Base-by-base conservation (phyloP, 768 basidiomycete species). In the Lactarius sanguifluus region DNA sequence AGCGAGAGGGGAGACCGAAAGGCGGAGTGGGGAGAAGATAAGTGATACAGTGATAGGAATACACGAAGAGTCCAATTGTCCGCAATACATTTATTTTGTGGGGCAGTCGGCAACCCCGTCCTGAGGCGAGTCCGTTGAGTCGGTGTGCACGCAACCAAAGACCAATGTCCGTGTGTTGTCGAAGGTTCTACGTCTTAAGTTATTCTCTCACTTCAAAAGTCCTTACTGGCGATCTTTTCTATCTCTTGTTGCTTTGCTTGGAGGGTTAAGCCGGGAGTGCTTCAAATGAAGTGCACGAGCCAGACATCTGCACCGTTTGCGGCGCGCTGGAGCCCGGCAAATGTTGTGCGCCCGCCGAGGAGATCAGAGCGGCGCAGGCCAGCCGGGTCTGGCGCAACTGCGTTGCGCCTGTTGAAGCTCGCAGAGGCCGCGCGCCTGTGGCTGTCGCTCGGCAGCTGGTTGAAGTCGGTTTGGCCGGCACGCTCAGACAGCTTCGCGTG, bases 301-400 rank as follows among this genome's bases (percentile, higher is more conserved):
- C 66, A 67, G 57, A 64, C 62, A 32, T 67, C 66, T 18, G 61
- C 62, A 38, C 66, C 66, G 12, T 63, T 67, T 55, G 66, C 52
- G 10, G 66, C 66, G 18, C 62, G 66, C 54, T 67, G 66, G 32
- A 67, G 62, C 50, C 66, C 62, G 5, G 66, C 62, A 50, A 67
- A 67, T 9, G 66, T 67, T 1, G 66, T 67, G n/a, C 57, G 52
- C 3, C 66, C 66, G 28, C 66, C 66, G 10, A 67, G 66, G 58
- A 67, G 66, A 56, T 67, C 66, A 59, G 55, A 38, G 52, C 66
- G 66, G 32, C 66, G 62, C 41, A 67, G 58, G 34, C 66, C 66
- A 28, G 58, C 58, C 28, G 66, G 66, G 34, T 67, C 66, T 1
- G 62, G 66, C n/a, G 52, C n/a, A 50, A 40, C 43, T 32, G 58